Conservation (phyloP, 2,329 filamentous ascomycete species). For the Ramichloridium luteum region DNA sequence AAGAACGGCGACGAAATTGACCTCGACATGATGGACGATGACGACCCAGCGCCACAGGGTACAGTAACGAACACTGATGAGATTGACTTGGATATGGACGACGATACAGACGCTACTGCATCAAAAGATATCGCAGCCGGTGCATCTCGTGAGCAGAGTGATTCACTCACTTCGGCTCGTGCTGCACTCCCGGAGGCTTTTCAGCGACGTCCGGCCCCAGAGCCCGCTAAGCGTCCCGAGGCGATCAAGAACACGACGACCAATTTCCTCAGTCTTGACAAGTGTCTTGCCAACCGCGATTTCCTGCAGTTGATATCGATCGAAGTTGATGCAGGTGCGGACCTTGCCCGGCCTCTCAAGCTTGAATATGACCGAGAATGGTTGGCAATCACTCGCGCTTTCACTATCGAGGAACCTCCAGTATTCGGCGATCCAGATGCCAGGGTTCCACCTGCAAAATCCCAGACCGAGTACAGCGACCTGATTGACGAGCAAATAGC, state of each 20-base stretch:
- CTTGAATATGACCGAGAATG: constrained; percentile 86
- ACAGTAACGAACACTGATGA: constrained; percentile 30
- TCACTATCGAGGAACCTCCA: constrained; percentile 49
- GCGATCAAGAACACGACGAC: constrained; percentile 69
- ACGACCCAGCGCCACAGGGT: constrained; percentile 13
- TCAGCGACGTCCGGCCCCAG: constrained; percentile 18
- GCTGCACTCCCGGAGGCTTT: constrained; percentile 70
- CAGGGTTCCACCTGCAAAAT: constrained; percentile 44
- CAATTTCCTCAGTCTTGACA: constrained; percentile 80
- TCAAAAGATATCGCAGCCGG: neutral
- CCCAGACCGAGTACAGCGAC: constrained; percentile 29
- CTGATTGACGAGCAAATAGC: constrained; percentile 56
- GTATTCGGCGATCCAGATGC: constrained; percentile 48
- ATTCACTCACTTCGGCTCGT: constrained; percentile 30
- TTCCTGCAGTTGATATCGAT: constrained; percentile 72
- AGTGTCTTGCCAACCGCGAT: constrained; percentile 66
- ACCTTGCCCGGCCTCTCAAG: constrained; percentile 38
- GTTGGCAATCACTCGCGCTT: constrained; percentile 82
- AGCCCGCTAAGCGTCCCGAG: constrained; percentile 53
- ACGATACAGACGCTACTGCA: constrained; percentile 7
- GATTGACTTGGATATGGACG: constrained; percentile 28
- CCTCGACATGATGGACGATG: constrained; percentile 31
- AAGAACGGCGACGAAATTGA: constrained; percentile 56
- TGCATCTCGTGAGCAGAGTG: neutral
- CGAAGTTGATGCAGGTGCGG: constrained; percentile 12